These are phyloP conservation scores for Rhizopogon vinicolor DNA, from an alignment of 768 basidiomycete species.

Conservation along the genomic window DNA sequence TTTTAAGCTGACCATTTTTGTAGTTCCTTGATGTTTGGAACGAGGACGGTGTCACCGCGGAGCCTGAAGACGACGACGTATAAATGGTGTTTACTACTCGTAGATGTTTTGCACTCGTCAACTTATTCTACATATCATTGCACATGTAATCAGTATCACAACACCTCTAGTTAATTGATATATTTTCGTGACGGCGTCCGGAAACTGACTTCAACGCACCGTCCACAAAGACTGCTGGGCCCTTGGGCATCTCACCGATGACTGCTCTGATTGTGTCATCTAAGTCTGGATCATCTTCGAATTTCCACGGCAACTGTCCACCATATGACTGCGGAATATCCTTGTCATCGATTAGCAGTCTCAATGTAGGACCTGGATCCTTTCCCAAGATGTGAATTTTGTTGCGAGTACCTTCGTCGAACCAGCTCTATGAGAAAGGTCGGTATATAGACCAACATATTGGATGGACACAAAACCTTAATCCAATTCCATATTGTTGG, in stretches of 20 bases:
- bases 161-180: background rate
- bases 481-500: constrained; percentile 83
- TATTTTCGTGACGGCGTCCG: background rate
- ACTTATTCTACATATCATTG: constrained; percentile 21
- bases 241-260: constrained; percentile 50
- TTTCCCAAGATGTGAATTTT: constrained; percentile 75
- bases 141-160: constrained; percentile 21
- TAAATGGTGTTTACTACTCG: constrained; percentile 13
- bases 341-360: constrained; percentile 40
- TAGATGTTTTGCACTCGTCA: background rate
- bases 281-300: constrained; percentile 59
- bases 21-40: constrained; percentile 80
- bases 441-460: background rate
- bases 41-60: constrained; percentile 70
- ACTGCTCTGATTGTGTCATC: constrained; percentile 48
- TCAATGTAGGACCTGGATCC: constrained; percentile 49
- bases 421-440: constrained; percentile 50
- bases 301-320: constrained; percentile 69
- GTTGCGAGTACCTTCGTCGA: constrained; percentile 71
- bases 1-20: constrained; percentile 2
- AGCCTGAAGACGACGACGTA: constrained; percentile 48
- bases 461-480: constrained; percentile 38
- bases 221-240: constrained; percentile 46
- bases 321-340: constrained; percentile 71
- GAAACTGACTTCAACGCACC: constrained; percentile 25